Base-by-base conservation (phyloP, 192 early-diverging fungal genomes). In the Gigaspora rosea region DNA sequence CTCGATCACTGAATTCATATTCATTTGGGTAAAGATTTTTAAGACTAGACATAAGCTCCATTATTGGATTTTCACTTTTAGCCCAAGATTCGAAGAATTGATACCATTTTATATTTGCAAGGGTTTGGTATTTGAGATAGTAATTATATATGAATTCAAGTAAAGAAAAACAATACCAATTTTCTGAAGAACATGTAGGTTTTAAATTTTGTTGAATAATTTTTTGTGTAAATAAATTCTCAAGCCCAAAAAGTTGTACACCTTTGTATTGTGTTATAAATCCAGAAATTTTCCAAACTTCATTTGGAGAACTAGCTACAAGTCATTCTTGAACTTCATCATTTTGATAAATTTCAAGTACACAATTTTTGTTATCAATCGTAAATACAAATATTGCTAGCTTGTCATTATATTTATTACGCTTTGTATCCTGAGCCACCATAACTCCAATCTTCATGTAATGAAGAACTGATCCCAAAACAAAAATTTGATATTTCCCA, bases 101-200 rank as follows among this genome's bases (percentile, higher is more conserved):
- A 63, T 62, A 62, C 22, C 20, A 62, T 35, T 63, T 15, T 35
- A 63, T 63, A 63, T 63, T 63, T 35, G 27, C 32, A 63, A 63
- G 0, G 0, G 13, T 63, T 35, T 15, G 13, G 4, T 4, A 1
- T 63, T 36, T 63, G 13, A 63, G 33, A 63, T 63, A 15, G 32
- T 35, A 36, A 36, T 63, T 32, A 35, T 63, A 63, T 35, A 63
- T 8, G 2, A 33, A 36, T 36, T 63, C 32, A 15, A 63, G 13
- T 13, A 32, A 35, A 63, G 0, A 35, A 63, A 13, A 63, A 13
- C 0, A 4, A 13, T 63, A 1, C 0, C 4, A 63, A 13, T 63
- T 13, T 35, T 63, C 4, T 35, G 32, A 33, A 13, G 4, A 35
- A 36, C 33, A 63, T 63, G 2, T 63, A 11, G 27, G 27, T 35